Percentiles rank a stretch among this genome's conserved stretches.
These are phyloP conservation scores for Mortierella claussenii DNA, from an alignment of 192 early-diverging fungal genomes.

Conservation along the genomic window DNA sequence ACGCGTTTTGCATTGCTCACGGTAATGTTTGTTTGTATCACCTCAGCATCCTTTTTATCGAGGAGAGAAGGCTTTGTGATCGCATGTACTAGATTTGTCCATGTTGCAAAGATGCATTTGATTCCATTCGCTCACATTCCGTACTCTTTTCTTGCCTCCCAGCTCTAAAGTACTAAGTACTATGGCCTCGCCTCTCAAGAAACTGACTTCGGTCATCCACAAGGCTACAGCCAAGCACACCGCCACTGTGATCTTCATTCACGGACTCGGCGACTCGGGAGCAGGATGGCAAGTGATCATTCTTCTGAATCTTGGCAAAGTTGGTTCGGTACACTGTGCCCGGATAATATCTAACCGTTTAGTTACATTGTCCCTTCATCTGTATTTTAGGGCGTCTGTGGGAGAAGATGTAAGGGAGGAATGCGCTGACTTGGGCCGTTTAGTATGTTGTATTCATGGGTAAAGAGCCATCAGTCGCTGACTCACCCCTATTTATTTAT, in stretches of 20 bases:
- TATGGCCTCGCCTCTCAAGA: conserved; percentile 33
- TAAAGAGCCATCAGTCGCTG: not conserved
- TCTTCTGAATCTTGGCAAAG: not conserved
- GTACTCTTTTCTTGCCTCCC: no score
- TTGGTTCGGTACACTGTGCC: not conserved
- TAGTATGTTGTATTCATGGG: not conserved
- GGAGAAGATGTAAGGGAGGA: conserved; percentile 23
- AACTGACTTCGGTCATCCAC: conserved; percentile 54
- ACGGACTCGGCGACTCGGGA: conserved; percentile 82
- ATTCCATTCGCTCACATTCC: no score
- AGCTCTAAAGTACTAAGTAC: no score
- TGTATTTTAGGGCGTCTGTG: conserved; percentile 20
- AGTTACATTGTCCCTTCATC: not conserved
- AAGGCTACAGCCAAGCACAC: conserved; percentile 69
- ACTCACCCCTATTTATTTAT: not conserved
- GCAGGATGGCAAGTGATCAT: conserved; percentile 58
- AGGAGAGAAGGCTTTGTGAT: no score
- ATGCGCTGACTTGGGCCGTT: not conserved
- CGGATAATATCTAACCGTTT: not conserved
- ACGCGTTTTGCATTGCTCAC: no score
- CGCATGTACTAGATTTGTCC: no score
- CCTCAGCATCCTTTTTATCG: no score
- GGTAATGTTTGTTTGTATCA: no score
- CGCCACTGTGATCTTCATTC: conserved; percentile 85
- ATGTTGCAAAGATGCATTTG: no score